phyloP scores from a whole-genome alignment of 129 eudicot species.

The Artemisia tridentata region DNA sequence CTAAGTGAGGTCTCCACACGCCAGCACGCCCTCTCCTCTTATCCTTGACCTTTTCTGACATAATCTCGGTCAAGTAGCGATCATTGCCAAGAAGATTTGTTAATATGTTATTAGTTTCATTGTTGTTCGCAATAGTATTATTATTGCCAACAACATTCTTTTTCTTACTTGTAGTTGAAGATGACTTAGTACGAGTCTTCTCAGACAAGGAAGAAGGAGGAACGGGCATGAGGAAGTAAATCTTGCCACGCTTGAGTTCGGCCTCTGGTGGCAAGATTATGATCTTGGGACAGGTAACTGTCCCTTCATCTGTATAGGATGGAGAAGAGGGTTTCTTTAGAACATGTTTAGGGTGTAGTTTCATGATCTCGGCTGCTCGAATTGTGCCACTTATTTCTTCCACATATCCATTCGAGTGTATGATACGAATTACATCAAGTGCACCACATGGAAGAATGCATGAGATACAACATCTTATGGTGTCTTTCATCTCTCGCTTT shows the following conservation, averaged over 20 bases:
- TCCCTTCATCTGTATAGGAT: constrained; percentile 39
- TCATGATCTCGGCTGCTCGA: constrained; percentile 71
- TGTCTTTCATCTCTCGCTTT: constrained; percentile 48
- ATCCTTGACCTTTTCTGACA: constrained; percentile 77
- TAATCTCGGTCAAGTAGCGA: constrained; percentile 66
- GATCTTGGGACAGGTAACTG: constrained; percentile 49
- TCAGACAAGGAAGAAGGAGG: constrained; percentile 47
- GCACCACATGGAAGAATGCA: constrained; percentile 96
- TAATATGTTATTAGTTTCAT: constrained; percentile 12
- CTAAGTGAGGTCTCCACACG: constrained; percentile 91
- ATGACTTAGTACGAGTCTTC: constrained; percentile 36
- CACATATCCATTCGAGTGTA: constrained; percentile 78
- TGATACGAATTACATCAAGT: constrained; percentile 85
- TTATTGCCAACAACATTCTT: constrained; percentile 17
- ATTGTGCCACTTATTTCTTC: constrained; percentile 72
- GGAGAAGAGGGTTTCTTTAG: constrained; percentile 68
- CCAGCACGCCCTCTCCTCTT: constrained; percentile 72
- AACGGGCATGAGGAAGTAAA: constrained; percentile 79
- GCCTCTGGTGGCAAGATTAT: constrained; percentile 85
- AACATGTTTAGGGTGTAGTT: constrained; percentile 71
- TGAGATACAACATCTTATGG: constrained; percentile 87
- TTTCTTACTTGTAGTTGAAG: constrained; percentile 40
- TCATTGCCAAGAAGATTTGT: constrained; percentile 51
- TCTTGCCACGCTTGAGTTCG: constrained; percentile 85
- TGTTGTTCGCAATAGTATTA: constrained; percentile 14